Evolutionary conservation across 116 monocot genomes (phyloP), one percentile per base, ranked within the genome.

Genomic region (Dioscorea cayenensis): DNA sequence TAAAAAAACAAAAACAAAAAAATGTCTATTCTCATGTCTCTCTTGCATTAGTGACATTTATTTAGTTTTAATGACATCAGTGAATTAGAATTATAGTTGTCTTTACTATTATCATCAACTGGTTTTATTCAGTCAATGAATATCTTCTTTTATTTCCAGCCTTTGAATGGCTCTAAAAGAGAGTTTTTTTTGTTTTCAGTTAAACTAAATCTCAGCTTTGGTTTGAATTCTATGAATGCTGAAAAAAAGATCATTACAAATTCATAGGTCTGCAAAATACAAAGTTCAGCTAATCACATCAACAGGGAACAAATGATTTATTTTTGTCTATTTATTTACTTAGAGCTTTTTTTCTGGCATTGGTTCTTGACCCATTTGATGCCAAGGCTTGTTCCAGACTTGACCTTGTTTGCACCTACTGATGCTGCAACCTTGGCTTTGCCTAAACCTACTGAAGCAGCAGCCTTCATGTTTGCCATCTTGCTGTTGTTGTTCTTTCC

Each of bases 321-420:
- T 32, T 32, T 32, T 32, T 25, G 1, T 25, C 25, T 32, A 32
- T 32, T 32, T 32, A 32, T 61, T 84, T 75, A 91, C 74, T 91
- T 87, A n/a, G 87, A 85, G 51, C 62, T 81, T 35, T 76, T 83
- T 78, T 94, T 94, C 76, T 87, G 83, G 76, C 78, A 85, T 74
- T 87, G 78, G 50, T 73, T 79, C 81, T 90, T 94, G 71, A 89
- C 84, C 94, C 94, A 94, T 29, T 79, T 83, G 77, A 90, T 66
- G 38, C 94, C 87, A 0, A 67, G 69, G 51, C 71, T 77, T 2
- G 93, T 75, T 14, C 90, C 90, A 28, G 64, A 76, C 68, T 89
- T 87, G 35, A 93, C 84, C 84, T 89, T 93, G 60, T 78, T 76
- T 0, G 89, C 89, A 18, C 92, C 89, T 0, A 55, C 65, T 17